These are phyloP conservation scores for Ascobolus immersus DNA, from an alignment of 495 filamentous ascomycete species.

Conservation along the genomic window DNA sequence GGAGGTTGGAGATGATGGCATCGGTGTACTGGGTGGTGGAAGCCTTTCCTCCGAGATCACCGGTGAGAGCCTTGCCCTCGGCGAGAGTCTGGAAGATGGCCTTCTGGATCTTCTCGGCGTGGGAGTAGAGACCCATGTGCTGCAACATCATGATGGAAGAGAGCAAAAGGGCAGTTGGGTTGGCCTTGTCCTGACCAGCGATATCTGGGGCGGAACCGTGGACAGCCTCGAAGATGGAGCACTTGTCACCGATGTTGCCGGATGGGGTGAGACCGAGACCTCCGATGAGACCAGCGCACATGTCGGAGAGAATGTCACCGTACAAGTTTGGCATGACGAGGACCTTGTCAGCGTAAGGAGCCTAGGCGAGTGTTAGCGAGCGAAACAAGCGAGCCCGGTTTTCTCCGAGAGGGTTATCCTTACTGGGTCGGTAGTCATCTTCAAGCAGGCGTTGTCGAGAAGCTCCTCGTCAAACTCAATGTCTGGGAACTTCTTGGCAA, in stretches of 20 bases:
- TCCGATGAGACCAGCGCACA: slow-evolving; percentile 96
- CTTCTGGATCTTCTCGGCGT: slow-evolving; percentile 71
- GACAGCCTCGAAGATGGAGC: slow-evolving; percentile 98
- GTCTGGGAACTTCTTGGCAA: slow-evolving; percentile 80
- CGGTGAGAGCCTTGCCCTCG: slow-evolving; percentile 87
- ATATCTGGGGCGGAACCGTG: slow-evolving; percentile 97
- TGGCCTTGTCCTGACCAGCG: slow-evolving; percentile 80
- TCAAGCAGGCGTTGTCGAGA: slow-evolving; percentile 94
- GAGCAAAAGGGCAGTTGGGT: slow-evolving; percentile 79
- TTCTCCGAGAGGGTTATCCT: too few relatives aligned
- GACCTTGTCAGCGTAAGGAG: slow-evolving; percentile 95
- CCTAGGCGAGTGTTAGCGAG: slow-evolving; percentile 67
- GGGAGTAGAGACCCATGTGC: slow-evolving; percentile 74
- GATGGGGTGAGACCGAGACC: slow-evolving; percentile 91
- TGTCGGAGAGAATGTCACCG: slow-evolving; percentile 96
- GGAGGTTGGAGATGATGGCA: slow-evolving; percentile 73
- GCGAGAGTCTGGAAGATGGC: slow-evolving; percentile 83
- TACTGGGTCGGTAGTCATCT: slow-evolving; percentile 19
- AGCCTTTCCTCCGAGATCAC: slow-evolving; percentile 80
- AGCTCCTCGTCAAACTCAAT: slow-evolving; percentile 91
- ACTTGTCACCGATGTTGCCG: slow-evolving; percentile 96
- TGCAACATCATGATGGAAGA: slow-evolving; percentile 97
- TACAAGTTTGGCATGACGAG: slow-evolving; percentile 99
- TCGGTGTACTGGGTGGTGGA: slow-evolving; percentile 78
- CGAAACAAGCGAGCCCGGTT: not conserved